Percentiles rank a stretch among this genome's conserved stretches.
These are phyloP conservation scores for Neonectria neomacrospora DNA, from an alignment of 2,329 filamentous ascomycete species.

Conservation along the genomic window DNA sequence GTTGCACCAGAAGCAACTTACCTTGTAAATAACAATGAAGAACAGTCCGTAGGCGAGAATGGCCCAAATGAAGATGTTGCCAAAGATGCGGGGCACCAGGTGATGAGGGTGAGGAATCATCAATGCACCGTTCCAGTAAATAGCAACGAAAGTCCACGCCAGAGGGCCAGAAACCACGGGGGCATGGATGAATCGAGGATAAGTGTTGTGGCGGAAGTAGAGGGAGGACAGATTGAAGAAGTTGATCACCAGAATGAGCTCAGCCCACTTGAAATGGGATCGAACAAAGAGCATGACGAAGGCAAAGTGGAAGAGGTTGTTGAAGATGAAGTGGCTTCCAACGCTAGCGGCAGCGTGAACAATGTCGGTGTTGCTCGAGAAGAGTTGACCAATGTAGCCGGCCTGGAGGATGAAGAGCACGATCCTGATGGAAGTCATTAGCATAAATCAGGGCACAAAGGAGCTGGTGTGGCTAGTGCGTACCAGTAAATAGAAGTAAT, in stretches of 20 bases:
- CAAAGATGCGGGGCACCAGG: conserved; percentile 79
- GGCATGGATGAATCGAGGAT: conserved; percentile 79
- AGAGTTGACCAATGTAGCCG: conserved; percentile 81
- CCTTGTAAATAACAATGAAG: conserved; percentile 80
- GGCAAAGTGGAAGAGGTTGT: conserved; percentile 84
- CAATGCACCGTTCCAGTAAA: conserved; percentile 91
- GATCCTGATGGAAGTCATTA: conserved; percentile 61
- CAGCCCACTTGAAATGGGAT: conserved; percentile 78
- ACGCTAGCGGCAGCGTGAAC: conserved; percentile 79
- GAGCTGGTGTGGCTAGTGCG: conserved; percentile 8
- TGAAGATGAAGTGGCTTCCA: conserved; percentile 84
- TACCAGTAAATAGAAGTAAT: conserved; percentile 82
- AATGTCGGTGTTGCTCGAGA: conserved; percentile 70
- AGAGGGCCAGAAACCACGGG: conserved; percentile 81
- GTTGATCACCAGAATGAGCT: conserved; percentile 81
- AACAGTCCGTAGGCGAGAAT: conserved; percentile 80
- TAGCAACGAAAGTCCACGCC: conserved; percentile 84
- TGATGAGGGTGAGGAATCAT: conserved; percentile 76
- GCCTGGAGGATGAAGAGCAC: conserved; percentile 79
- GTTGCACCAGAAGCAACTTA: conserved; percentile 44
- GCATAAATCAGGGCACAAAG: conserved; percentile 5
- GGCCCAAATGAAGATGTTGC: conserved; percentile 90
- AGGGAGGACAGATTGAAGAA: conserved; percentile 82
- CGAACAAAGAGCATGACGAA: conserved; percentile 88
- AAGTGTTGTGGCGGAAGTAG: conserved; percentile 82